Evolutionary conservation across 352 stramenopile genomes (phyloP), one percentile per base, ranked within the genome.

Genomic region (Phytopythium ostracodes): DNA sequence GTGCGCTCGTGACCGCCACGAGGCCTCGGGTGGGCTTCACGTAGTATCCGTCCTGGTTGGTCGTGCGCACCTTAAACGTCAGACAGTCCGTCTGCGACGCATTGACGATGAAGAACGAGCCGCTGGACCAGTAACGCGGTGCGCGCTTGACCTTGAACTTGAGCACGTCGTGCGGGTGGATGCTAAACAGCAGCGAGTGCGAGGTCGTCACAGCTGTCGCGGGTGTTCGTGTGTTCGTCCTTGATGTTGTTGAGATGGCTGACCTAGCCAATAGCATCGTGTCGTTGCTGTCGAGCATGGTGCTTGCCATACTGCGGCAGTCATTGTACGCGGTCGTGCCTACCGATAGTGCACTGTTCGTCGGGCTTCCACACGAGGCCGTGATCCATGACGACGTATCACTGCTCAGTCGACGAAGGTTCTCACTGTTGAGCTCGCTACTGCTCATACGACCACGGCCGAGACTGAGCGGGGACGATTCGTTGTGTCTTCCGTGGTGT

Each of bases 51-150:
- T 70, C 75, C 50, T 88, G 80, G 67, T 94, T 91, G 10, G 84
- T 90, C 20, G 82, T 94, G 64, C 87, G 88, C 61, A 94, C 72
- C 59, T 91, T 92, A 56, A 90, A 94, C 14, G 67, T 72, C 4
- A 94, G 67, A 25, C 79, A 85, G 33, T 77, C 66, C 15, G 59
- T 66, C 18, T 74, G 75, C 33, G 79, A 79, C 7, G 65, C 67
- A 57, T 92, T 92, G 3, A 84, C 76, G 29, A 92, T 71, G 59
- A 83, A 89, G 18, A 89, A 76, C 29, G 78, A 79, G 40, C 66
- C 73, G 24, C 49, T 60, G 44, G 67, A 61, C 68, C 81, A 75
- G 51, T 71, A 68, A 5, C 66, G 68, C 9, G 70, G 68, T 15
- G 60, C 65, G 22, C 62, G 64, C 44, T 73, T 79, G 18, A 83